Conservation (phyloP, 169 alveolate genomes). For the Eimeria zaria region DNA sequence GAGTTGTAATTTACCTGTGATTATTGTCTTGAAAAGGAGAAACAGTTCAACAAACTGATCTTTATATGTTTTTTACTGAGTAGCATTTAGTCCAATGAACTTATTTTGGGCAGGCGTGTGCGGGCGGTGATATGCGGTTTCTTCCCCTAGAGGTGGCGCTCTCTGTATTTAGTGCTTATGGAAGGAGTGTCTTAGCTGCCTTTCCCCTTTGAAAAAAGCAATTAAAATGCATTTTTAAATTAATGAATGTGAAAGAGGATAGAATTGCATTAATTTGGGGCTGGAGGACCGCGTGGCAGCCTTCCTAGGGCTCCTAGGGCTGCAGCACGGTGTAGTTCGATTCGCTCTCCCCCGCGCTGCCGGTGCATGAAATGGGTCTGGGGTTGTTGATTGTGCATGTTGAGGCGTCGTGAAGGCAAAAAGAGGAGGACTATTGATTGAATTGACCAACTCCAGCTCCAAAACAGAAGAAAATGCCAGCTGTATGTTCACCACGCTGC, state of each 20-base stretch:
- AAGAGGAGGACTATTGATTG: conserved; percentile 48
- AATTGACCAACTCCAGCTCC: not conserved
- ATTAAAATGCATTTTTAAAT: not conserved
- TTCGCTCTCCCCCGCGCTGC: conserved; percentile 56
- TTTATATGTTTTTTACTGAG: not conserved
- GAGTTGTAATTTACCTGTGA: not conserved
- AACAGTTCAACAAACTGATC: not conserved
- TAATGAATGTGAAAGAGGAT: not conserved
- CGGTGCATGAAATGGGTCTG: conserved; percentile 46
- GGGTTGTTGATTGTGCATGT: not conserved
- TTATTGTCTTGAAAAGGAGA: not conserved
- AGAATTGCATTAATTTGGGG: not conserved
- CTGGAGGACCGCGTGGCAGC: conserved; percentile 53
- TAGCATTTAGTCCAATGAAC: not conserved
- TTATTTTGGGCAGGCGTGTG: not conserved
- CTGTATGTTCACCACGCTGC: conserved; percentile 43
- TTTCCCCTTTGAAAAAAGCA: not conserved
- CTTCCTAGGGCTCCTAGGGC: conserved; percentile 32
- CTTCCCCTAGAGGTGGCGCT: not conserved
- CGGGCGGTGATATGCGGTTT: not conserved
- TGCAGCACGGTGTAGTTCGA: conserved; percentile 55
- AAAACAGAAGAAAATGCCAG: conserved; percentile 55
- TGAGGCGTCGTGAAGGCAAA: conserved; percentile 42
- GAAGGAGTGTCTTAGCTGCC: not conserved
- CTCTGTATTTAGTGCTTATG: not conserved